Conservation (phyloP, 2,329 filamentous ascomycete species). For the Ophiosphaerella korrae region DNA sequence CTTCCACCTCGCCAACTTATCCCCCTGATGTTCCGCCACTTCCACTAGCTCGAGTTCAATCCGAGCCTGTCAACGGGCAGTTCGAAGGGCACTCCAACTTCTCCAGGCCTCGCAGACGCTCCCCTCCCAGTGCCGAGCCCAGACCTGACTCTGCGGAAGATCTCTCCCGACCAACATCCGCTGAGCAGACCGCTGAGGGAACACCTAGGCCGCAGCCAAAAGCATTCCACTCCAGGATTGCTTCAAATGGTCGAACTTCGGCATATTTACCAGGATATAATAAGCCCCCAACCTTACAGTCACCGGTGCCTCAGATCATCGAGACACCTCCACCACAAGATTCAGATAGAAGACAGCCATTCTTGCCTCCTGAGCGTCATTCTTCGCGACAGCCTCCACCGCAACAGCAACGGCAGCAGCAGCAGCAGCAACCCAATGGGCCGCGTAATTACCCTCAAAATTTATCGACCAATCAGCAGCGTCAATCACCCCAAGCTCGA, state of each 20-base stretch:
- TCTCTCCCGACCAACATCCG: conserved; percentile 19
- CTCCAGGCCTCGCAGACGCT: conserved; percentile 59
- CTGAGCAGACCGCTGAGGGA: conserved; percentile 35
- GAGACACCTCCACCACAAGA: conserved; percentile 62
- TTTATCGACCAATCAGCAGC: conserved; percentile 22
- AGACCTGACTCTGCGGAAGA: conserved; percentile 34
- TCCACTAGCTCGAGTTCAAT: conserved; percentile 67
- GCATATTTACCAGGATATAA: conserved; percentile 55
- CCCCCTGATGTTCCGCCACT: conserved; percentile 42
- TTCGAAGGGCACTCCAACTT: conserved; percentile 57
- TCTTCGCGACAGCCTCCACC: conserved; percentile 51
- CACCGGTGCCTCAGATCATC: conserved; percentile 62
- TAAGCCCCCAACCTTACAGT: conserved; percentile 26
- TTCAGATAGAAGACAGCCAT: conserved; percentile 36
- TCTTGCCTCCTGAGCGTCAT: conserved; percentile 57
- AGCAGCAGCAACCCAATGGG: conserved; percentile 23
- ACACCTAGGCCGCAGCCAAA: conserved; percentile 47
- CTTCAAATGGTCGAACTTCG: conserved; percentile 62
- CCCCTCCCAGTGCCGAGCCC: conserved; percentile 27
- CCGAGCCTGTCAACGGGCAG: conserved; percentile 64
- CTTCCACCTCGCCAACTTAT: conserved; percentile 56
- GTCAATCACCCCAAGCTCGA: conserved; percentile 24
- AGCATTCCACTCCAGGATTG: conserved; percentile 62
- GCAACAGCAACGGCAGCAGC: conserved; percentile 10
- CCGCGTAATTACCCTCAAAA: conserved; percentile 19